Evolutionary conservation across 805 yeast species (phyloP), one percentile per base, ranked within the genome.

Genomic region (Wickerhamomyces chambardii): DNA sequence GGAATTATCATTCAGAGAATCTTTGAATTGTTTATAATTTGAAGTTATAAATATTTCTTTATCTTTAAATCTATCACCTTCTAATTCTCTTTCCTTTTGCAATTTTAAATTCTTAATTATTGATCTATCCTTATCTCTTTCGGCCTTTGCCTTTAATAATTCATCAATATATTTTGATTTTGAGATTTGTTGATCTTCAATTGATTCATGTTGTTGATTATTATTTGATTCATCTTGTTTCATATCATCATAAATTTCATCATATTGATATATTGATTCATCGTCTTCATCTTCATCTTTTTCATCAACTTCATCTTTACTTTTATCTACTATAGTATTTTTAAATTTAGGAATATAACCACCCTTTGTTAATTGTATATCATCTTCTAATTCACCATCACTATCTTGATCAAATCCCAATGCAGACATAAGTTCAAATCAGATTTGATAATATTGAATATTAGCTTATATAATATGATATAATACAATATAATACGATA

Each of bases 21-120:
- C 54, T 41, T 60, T 62, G 36, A 59, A 59, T 29, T 50, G 50
- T 43, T 62, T 60, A 45, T 75, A 77, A 0, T 68, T 66, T 2
- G 59, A 49, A 1, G 78, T 67, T 9, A 73, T 68, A 53, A 73
- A 75, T 18, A 53, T 62, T 32, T 68, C 70, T 32, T 59, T 64
- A 15, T 52, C 66, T 4, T 48, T 54, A 32, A 44, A 56, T 22
- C 51, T 53, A 28, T 59, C 64, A 5, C 64, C 65, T 38, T 68
- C 73, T 16, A 49, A 36, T 24, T 59, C 59, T 8, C 68, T 42
- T 37, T 65, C 69, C 29, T 57, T 48, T 28, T 58, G 63, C 8
- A 55, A 41, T 32, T 56, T 58, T 17, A 61, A 43, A 18, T 68
- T 68, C 33, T 55, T 49, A 3, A 68, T 58, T 6, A 57, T 44